These are phyloP conservation scores for Eucalyptus cloeziana DNA, from an alignment of 345 rosid genomes.

Conservation along the genomic window DNA sequence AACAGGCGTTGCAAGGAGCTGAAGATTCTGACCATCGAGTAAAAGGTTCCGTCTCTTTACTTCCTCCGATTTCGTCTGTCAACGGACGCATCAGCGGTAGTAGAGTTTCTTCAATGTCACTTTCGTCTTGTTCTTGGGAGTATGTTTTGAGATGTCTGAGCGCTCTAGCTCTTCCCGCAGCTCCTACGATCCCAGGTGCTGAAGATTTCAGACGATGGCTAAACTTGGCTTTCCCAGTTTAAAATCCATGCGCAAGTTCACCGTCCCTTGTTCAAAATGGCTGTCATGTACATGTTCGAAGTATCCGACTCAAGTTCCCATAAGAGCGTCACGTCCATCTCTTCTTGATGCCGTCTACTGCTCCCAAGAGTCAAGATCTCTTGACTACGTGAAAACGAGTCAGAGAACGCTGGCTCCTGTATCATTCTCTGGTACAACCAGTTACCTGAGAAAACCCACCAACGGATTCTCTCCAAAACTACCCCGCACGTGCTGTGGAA, in stretches of 20 bases:
- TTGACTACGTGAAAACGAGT: background rate
- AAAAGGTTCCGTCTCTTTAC: background rate
- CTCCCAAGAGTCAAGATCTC: background rate
- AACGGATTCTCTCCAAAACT: constrained; percentile 1
- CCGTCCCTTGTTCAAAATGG: background rate
- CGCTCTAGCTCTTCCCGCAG: background rate
- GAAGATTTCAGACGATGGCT: background rate
- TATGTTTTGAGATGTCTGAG: background rate
- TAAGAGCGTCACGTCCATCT: background rate
- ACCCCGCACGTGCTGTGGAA: background rate
- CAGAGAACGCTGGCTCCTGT: background rate
- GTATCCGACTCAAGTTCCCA: background rate
- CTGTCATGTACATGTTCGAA: background rate
- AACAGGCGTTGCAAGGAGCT: background rate
- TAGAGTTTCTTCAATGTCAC: background rate
- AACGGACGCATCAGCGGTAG: background rate
- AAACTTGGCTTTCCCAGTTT: background rate
- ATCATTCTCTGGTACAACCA: background rate
- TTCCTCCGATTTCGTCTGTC: background rate
- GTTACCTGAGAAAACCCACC: background rate
- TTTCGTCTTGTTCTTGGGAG: background rate
- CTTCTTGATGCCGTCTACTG: background rate
- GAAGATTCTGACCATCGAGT: background rate
- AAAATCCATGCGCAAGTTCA: background rate
- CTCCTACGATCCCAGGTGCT: background rate